Base-by-base conservation (phyloP, 2,329 filamentous ascomycete species). In the Ramularia collo-cygni region DNA sequence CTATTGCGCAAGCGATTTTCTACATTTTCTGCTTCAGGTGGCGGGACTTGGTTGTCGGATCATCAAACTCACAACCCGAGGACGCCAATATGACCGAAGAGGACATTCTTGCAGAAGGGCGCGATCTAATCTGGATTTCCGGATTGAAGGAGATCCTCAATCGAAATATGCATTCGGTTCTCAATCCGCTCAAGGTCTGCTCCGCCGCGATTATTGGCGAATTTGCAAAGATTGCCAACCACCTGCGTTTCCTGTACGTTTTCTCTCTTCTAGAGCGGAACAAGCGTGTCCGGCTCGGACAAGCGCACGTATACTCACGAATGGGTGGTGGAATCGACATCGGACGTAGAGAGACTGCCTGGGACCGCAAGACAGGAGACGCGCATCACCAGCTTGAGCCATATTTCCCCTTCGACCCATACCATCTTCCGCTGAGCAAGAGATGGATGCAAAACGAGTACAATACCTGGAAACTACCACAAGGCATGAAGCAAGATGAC, bases 1-100 rank as follows among this genome's bases (percentile, higher is more conserved):
- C 85, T 13, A 79, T 88, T 34, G 79, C 84, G n/a, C 89, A 95
- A 63, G 88, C 88, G 1, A 71, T 93, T 2, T 75, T 95, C 16
- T 95, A 95, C 67, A 90, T 94, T 43, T 95, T 94, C 65, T 98
- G 92, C 69, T 98, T 98, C 71, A 81, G 92, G 40, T 98, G 92
- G 92, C 83, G 87, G 46, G 90, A 96, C 57, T 72, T 98, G 33
- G 83, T 86, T 40, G 70, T 76, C 14, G 74, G 62, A 8, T 49
- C 76, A 2, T 75, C 74, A 3, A 69, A 35, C 8, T 47, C 50
- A 3, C 48, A 56, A 15, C 39, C 46, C 2, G 52, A 54, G 34
- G 46, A 45, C 12, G 43, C 76, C 1, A 72, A 79, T 12, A 65
- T 71, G 32, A 65, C 66, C 34, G 63, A 71, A n/a, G 66, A 74